Percentiles rank a stretch among this genome's conserved stretches.
phyloP scores from a whole-genome alignment of 192 early-diverging fungal species.

The Pilobolus umbonatus region DNA sequence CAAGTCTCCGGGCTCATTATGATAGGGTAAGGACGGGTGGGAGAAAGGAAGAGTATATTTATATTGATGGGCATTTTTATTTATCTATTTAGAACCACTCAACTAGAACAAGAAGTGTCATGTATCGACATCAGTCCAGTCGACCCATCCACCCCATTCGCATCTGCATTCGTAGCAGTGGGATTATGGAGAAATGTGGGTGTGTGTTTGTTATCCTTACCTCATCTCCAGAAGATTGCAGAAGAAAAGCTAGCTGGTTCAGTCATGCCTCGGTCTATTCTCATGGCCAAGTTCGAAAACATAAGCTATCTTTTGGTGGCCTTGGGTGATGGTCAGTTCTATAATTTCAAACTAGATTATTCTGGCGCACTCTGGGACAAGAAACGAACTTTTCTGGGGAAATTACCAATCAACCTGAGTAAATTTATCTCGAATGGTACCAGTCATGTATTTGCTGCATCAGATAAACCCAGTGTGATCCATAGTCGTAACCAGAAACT shows the following conservation, averaged over 20 bases:
- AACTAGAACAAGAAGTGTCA: slow-evolving; percentile 63
- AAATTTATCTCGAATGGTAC: slow-evolving; percentile 48
- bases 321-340: slow-evolving; percentile 81
- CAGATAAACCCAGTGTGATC: slow-evolving; percentile 83
- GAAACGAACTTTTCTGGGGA: slow-evolving; percentile 70
- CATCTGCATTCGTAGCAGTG: slow-evolving; percentile 49
- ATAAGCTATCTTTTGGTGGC: slow-evolving; percentile 74
- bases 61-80: background rate
- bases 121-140: slow-evolving; percentile 65
- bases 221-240: slow-evolving; percentile 45
- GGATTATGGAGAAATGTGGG: slow-evolving; percentile 71
- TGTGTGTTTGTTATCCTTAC: slow-evolving; percentile 56
- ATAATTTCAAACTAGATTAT: slow-evolving; percentile 60
- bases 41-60: background rate
- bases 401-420: slow-evolving; percentile 66
- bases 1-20: slow-evolving; percentile 30
- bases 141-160: slow-evolving; percentile 18
- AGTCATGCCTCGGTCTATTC: slow-evolving; percentile 69
- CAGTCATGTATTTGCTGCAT: slow-evolving; percentile 76
- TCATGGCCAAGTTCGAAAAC: slow-evolving; percentile 64
- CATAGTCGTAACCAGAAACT: slow-evolving; percentile 72
- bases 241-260: slow-evolving; percentile 47
- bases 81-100: slow-evolving; percentile 23
- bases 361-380: slow-evolving; percentile 38
- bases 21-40: slow-evolving; percentile 39